Percentiles rank a stretch among this genome's conserved stretches.
Conservation (phyloP, 495 filamentous ascomycete genomes). For the Poronia punctata region DNA sequence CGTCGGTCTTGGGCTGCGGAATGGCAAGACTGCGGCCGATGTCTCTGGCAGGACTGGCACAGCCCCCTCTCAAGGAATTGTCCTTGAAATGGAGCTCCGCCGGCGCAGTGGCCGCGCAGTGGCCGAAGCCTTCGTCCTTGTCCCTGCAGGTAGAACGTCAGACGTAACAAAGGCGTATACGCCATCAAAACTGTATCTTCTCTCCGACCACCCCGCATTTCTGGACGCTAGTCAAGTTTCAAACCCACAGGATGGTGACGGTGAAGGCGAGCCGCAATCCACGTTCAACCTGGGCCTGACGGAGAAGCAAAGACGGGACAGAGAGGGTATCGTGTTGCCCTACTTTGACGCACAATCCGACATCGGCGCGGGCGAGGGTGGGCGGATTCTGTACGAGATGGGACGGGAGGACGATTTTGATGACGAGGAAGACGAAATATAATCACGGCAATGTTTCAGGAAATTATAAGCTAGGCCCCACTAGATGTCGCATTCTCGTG, state of each 20-base stretch:
- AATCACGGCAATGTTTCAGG: constrained; percentile 3
- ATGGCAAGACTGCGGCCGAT: constrained; percentile 3
- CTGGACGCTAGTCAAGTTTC: constrained; percentile 35
- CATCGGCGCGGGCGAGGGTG: constrained; percentile 68
- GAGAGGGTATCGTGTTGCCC: constrained; percentile 84
- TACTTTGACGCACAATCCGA: constrained; percentile 92
- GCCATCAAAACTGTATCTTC: constrained; percentile 45
- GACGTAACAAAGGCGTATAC: constrained; percentile 20
- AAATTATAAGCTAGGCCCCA: neutral
- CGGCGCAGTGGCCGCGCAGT: constrained; percentile 73
- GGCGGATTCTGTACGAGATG: constrained; percentile 93
- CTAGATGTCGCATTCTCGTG: constrained; percentile 4
- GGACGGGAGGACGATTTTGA: constrained; percentile 97
- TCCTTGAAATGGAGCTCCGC: constrained; percentile 80
- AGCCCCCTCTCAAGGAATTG: constrained; percentile 42
- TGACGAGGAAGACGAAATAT: constrained; percentile 98
- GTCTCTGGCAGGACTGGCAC: constrained; percentile 2
- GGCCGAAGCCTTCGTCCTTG: constrained; percentile 68
- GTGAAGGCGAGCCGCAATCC: constrained; percentile 48
- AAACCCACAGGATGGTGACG: constrained; percentile 27
- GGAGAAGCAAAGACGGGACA: constrained; percentile 76
- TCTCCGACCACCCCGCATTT: constrained; percentile 74
- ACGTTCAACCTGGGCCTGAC: constrained; percentile 86
- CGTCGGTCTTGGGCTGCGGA: constrained; percentile 44
- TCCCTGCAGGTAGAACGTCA: constrained; percentile 25